Base-by-base conservation (phyloP, 176 grass and related monocot genomes). In the Phoenix dactylifera region DNA sequence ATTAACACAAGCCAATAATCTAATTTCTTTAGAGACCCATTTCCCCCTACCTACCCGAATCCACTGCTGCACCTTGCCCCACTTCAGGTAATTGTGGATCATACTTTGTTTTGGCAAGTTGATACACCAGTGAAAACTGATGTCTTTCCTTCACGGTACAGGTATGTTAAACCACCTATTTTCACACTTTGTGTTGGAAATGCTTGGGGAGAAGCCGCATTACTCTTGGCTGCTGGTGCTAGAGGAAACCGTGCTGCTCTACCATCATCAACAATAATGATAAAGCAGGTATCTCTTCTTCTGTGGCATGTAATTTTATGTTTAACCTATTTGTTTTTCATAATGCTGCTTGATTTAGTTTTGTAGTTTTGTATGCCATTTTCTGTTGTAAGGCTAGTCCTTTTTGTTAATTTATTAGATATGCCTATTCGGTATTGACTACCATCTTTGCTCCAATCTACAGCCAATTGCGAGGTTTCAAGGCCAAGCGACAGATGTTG, bases 231-330 rank as follows among this genome's bases (percentile, higher is more conserved):
- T 85, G 80, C 91, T 85, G 91, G 86, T 72, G 71, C 77, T 52
- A 82, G 63, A 85, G 86, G 83, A 55, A 90, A 90, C 61, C 80
- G 86, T 48, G 75, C 92, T 56, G 87, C 92, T 57, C 86, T 97
- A 74, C 92, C 87, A 80, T 97, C 87, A 67, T 79, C 87, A 26
- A 82, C 71, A 5, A 97, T 97, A 79, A 97, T 97, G 92, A 91
- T 97, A 58, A 97, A 83, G 66, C 86, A 97, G 92, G 92, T 97
- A 18, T 65, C 5, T 6, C 18, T 51, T 60, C 6, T 44, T 44
- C 35, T 14, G 35, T 44, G 2, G 35, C 35, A 44, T 44, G 10
- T 6, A 44, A 44, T 44, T 44, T 44, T 44, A 44, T 12, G 7
- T 44, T 44, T 44, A 14, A 12, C 9, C 35, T 44, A 35, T 44